Base-by-base conservation (phyloP, 441 rosid species). In the Pelargonium cotyledonis region DNA sequence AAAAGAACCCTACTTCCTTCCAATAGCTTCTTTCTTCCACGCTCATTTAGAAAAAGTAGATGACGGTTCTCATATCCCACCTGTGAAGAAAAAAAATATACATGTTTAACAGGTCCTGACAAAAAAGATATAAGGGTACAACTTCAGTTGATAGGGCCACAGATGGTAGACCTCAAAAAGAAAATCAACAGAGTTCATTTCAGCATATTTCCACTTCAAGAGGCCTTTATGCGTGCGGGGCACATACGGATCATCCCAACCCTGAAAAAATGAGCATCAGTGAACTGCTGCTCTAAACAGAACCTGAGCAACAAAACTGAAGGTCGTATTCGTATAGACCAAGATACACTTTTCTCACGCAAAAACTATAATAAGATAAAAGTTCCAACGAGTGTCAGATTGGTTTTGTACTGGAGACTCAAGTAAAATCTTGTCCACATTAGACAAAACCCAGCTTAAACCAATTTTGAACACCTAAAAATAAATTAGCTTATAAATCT, bases 241-340 rank as follows among this genome's bases (percentile, higher is more conserved):
- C 73, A 92, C 91, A 61, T 95, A 95, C 61, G 96, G 98, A 80
- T 95, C 99, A 77, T 95, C 98, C 99, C 99, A 95, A 66, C 96
- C 99, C 99, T 95, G 78, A 64, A 65, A 67, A 74, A 38, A 38
- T 38, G 41, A 38, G 8, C 41, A 38, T 38, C 41, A 38, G 41
- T 38, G 8, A 38, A 38, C 41, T 38, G 41, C 41, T 38, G 41
- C 41, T 38, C 41, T 38, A 38, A 38, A 38, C 5, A 38, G 41
- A 38, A 5, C 6, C 8, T 31, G 38, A 23, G 18, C 16, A 67
- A 12, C 18, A 68, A 23, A 55, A 55, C 26, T 55, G 5, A 31
- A 31, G 38, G 38, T 4, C 6, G 38, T 31, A 31, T 31, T 38
- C 41, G 41, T 38, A 6, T 38, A 38, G 41, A 38, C 41, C 41